Evolutionary conservation across 768 basidiomycete species (phyloP).

Genomic region (Amanita pallidorosea): DNA sequence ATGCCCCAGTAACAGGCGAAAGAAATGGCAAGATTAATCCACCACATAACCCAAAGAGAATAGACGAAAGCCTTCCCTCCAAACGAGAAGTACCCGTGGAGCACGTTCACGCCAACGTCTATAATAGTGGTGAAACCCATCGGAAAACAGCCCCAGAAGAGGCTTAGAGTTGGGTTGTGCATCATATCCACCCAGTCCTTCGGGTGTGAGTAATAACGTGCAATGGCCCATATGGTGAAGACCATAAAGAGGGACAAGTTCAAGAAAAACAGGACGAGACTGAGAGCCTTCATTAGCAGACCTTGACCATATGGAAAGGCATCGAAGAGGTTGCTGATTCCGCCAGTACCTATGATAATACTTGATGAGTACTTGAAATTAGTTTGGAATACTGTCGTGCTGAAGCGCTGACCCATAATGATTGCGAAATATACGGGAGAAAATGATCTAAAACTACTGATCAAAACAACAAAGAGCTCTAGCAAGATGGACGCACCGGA

Average conservation of each 20-base stretch:
- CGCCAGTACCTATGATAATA: neutral
- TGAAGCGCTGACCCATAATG: too few relatives aligned
- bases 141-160: conserved; percentile 31
- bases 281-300: neutral
- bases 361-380: too few relatives aligned
- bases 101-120: conserved; percentile 27
- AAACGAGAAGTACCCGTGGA: conserved; percentile 31
- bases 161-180: conserved; percentile 36
- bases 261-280: conserved; percentile 16
- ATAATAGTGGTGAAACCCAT: conserved; percentile 49
- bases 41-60: conserved; percentile 51
- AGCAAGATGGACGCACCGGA: neutral
- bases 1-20: conserved; percentile 48
- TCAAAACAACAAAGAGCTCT: neutral
- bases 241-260: conserved; percentile 33
- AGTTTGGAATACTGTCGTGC: too few relatives aligned
- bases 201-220: conserved; percentile 31
- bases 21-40: conserved; percentile 45
- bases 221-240: conserved; percentile 25
- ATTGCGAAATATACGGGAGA: conserved; percentile 3
- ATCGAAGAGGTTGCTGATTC: conserved; percentile 4
- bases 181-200: conserved; percentile 35
- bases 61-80: conserved; percentile 41
- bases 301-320: conserved; percentile 5
- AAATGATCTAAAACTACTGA: neutral